Evolutionary conservation across 2,329 filamentous ascomycete species (phyloP).

Genomic region (Hortaea werneckii): DNA sequence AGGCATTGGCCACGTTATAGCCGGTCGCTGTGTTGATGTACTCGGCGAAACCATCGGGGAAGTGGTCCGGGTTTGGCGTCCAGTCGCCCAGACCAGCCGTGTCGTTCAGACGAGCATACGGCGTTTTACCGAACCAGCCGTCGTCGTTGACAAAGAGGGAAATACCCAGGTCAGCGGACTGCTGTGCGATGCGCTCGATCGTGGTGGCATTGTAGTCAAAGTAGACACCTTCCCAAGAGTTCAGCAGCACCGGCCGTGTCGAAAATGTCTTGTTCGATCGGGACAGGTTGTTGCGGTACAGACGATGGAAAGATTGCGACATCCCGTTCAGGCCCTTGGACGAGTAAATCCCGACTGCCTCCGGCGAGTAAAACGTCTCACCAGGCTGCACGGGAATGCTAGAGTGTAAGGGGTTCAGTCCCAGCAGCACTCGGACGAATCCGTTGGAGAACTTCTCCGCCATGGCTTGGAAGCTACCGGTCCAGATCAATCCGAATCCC

Average conservation of each 20-base stretch:
- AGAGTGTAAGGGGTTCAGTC: slow-evolving; percentile 51
- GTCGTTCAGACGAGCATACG: slow-evolving; percentile 50
- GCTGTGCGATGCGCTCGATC: slow-evolving; percentile 45
- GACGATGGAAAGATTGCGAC: slow-evolving; percentile 50
- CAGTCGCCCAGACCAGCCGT: slow-evolving; percentile 53
- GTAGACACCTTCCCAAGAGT: slow-evolving; percentile 55
- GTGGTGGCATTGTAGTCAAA: slow-evolving; percentile 49
- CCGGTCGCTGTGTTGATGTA: slow-evolving; percentile 44
- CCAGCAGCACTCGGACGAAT: slow-evolving; percentile 49
- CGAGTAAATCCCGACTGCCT: slow-evolving; percentile 54
- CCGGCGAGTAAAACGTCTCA: slow-evolving; percentile 49
- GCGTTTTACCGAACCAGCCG: slow-evolving; percentile 53
- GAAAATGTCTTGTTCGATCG: slow-evolving; percentile 44
- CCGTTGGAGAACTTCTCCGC: slow-evolving; percentile 54
- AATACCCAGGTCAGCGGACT: slow-evolving; percentile 50
- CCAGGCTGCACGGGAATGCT: slow-evolving; percentile 48
- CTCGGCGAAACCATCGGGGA: slow-evolving; percentile 46
- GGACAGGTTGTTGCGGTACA: slow-evolving; percentile 53
- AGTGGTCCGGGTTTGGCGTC: slow-evolving; percentile 47
- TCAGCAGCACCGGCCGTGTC: slow-evolving; percentile 47
- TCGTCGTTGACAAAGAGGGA: slow-evolving; percentile 57
- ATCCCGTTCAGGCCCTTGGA: slow-evolving; percentile 49
- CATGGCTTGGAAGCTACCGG: slow-evolving; percentile 52
- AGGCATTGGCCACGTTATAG: slow-evolving; percentile 38
- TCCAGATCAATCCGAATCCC: slow-evolving; percentile 56